Percentiles rank a stretch among this genome's conserved stretches.
phyloP scores from a whole-genome alignment of 331 rosid genomes.

The Ulmus americana region DNA sequence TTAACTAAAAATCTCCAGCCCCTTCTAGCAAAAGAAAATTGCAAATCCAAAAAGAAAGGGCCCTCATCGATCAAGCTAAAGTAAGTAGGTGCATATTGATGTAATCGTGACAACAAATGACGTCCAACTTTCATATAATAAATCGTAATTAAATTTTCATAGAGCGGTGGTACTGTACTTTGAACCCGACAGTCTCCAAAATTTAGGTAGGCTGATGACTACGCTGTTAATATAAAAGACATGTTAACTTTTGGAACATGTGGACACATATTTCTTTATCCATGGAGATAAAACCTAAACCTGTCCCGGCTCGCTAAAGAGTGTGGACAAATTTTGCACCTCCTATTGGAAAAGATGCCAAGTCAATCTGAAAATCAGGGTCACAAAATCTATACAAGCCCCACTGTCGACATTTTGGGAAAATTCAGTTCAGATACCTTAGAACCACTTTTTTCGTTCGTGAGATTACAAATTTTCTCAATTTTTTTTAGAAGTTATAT shows the following conservation, averaged over 20 bases:
- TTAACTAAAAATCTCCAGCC: not conserved
- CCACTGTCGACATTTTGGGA: not conserved
- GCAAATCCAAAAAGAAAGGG: not conserved
- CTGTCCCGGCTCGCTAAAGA: conserved; percentile 12
- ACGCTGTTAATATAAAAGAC: conserved; percentile 7
- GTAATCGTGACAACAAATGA: conserved; percentile 15
- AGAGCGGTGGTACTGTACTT: conserved; percentile 8
- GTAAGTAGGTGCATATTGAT: not conserved
- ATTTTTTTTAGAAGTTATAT: no score
- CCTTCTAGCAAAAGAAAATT: not conserved
- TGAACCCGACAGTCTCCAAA: conserved; percentile 22
- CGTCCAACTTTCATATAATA: not conserved
- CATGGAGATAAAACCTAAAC: conserved; percentile 9
- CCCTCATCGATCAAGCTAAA: not conserved
- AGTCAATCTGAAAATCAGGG: conserved; percentile 19
- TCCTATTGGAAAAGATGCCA: not conserved
- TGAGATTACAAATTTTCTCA: no score
- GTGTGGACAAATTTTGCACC: not conserved
- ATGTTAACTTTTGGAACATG: conserved; percentile 14
- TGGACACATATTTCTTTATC: not conserved
- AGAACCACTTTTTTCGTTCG: no score
- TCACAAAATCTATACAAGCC: conserved; percentile 5
- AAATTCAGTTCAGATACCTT: no score
- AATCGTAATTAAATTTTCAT: conserved; percentile 1
- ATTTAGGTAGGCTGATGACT: conserved; percentile 28